Percentiles rank a stretch among this genome's conserved stretches.
Evolutionary conservation across 164 flowering plant genomes (phyloP).

Genomic region (Tetrastigma voinierianum): DNA sequence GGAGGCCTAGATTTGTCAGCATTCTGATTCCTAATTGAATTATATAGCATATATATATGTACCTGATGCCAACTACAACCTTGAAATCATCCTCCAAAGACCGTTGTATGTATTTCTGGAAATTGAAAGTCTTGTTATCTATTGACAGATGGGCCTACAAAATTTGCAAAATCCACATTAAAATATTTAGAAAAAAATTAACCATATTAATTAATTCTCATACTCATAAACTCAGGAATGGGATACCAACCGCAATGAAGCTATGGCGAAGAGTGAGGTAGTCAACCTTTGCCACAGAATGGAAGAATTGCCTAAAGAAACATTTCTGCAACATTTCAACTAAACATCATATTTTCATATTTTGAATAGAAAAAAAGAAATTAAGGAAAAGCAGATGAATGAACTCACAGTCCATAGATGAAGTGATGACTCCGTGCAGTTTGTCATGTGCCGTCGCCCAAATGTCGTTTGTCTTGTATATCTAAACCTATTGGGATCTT

Average conservation of each 20-base stretch:
- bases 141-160: slow-evolving; percentile 53
- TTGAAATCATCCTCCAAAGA: slow-evolving; percentile 77
- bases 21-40: not conserved
- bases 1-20: too few species aligned
- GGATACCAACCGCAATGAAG: slow-evolving; percentile 46
- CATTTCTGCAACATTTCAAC: slow-evolving; percentile 46
- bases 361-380: not conserved
- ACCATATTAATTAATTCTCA: too few species aligned
- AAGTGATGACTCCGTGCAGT: slow-evolving; percentile 23
- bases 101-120: slow-evolving; percentile 57
- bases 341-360: not conserved
- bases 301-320: slow-evolving; percentile 69
- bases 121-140: slow-evolving; percentile 41
- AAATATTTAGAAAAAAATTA: not conserved
- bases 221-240: not conserved
- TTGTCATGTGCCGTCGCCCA: slow-evolving; percentile 42
- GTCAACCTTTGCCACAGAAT: slow-evolving; percentile 66
- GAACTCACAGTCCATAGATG: slow-evolving; percentile 57
- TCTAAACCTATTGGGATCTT: slow-evolving; percentile 69
- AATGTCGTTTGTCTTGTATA: slow-evolving; percentile 56
- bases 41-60: not conserved
- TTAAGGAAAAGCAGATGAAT: not conserved
- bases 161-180: not conserved
- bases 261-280: slow-evolving; percentile 76
- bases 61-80: slow-evolving; percentile 68